Conservation (phyloP, 176 grass and related monocot species). For the Rhynchospora pubera region DNA sequence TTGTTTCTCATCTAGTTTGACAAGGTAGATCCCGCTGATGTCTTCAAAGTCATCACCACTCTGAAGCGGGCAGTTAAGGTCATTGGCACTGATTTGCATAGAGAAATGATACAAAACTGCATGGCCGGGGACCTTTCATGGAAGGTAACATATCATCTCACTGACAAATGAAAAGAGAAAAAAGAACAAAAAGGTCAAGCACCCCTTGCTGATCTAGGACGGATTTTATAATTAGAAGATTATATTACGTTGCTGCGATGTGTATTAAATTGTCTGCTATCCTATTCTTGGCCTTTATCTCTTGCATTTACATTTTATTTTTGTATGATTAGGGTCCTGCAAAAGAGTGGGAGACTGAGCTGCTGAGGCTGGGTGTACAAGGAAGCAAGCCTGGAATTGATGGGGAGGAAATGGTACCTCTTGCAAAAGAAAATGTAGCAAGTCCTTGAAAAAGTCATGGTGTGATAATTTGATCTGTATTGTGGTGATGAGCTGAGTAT, state of each 20-base stretch:
- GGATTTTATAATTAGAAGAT: too few relatives aligned
- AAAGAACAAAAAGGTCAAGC: background rate
- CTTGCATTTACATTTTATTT: background rate
- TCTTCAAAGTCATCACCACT: slow-evolving; percentile 47
- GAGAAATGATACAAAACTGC: slow-evolving; percentile 75
- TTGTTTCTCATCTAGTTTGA: slow-evolving; percentile 38
- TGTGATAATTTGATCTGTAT: background rate
- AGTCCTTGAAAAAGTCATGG: slow-evolving; percentile 48
- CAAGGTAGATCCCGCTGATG: slow-evolving; percentile 43
- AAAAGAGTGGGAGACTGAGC: slow-evolving; percentile 66
- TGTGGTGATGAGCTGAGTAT: background rate
- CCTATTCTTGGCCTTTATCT: background rate
- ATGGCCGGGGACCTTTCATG: slow-evolving; percentile 86
- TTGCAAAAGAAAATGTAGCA: slow-evolving; percentile 76
- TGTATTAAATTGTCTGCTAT: background rate
- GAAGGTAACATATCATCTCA: slow-evolving; percentile 43
- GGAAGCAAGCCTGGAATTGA: slow-evolving; percentile 51
- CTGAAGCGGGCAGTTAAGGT: slow-evolving; percentile 51
- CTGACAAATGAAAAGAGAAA: background rate
- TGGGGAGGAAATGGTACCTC: slow-evolving; percentile 75
- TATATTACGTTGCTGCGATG: too few relatives aligned
- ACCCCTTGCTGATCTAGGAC: background rate
- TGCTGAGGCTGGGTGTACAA: slow-evolving; percentile 44
- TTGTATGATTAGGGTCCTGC: slow-evolving; percentile 48
- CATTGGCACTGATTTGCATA: slow-evolving; percentile 49